A percentile compares a stretch with the other conserved stretches of the same genome.
Conservation (phyloP, 2,329 filamentous ascomycete genomes). For the Calonectria honghensis region DNA sequence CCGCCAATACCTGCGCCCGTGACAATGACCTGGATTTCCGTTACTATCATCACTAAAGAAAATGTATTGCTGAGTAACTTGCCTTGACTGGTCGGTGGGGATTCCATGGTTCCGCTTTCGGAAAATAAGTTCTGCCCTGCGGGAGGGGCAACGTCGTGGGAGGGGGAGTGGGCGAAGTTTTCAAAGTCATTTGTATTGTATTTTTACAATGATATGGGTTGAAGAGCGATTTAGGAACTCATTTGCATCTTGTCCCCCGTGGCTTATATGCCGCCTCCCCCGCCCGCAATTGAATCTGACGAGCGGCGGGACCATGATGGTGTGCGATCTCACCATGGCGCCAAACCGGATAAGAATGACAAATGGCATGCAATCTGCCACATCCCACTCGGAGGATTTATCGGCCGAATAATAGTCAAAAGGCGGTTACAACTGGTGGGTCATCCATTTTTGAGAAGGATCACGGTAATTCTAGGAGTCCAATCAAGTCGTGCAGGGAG, state of each 20-base stretch:
- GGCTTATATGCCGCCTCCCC: constrained; percentile 3
- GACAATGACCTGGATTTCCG: not conserved
- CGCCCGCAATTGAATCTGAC: not conserved
- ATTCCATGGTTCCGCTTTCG: not conserved
- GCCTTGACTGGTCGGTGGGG: not conserved
- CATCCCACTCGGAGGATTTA: not conserved
- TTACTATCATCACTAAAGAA: not conserved
- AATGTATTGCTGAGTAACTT: no score
- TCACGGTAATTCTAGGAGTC: not conserved
- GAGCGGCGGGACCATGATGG: constrained; percentile 15
- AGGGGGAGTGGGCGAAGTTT: not conserved
- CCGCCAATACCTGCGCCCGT: constrained; percentile 4
- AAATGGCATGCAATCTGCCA: not conserved
- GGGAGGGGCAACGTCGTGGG: not conserved
- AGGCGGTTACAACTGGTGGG: not conserved
- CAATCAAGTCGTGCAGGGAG: not conserved
- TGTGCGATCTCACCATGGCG: constrained; percentile 15
- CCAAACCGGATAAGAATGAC: not conserved
- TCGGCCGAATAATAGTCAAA: not conserved
- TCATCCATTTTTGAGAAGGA: not conserved
- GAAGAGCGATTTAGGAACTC: no score
- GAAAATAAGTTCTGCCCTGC: not conserved
- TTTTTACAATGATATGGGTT: not conserved
- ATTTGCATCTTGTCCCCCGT: not conserved
- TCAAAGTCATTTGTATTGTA: not conserved